Base-by-base conservation (phyloP, 106 monocot species). In the Dendrobium catenatum region DNA sequence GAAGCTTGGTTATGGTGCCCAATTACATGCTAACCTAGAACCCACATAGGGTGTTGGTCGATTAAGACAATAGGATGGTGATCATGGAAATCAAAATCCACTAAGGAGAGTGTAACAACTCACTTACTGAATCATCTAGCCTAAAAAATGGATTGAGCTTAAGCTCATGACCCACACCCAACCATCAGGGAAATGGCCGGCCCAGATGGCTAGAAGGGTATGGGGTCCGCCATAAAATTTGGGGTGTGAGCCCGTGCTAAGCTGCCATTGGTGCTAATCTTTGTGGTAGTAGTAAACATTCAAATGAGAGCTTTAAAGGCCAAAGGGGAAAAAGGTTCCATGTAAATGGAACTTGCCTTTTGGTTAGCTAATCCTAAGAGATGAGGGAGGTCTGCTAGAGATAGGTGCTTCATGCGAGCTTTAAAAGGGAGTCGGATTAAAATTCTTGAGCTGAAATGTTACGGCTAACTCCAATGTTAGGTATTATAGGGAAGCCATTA, bases 221-320 rank as follows among this genome's bases (percentile, higher is more conserved):
- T 17, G 19, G 56, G 27, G 27, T 27, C 27, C 27, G 27, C 61
- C 16, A 26, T 41, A 40, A 84, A 87, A 78, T 81, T 59, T 41
- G 22, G 81, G 76, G 47, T 2, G 51, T 31, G 82, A 61, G 56
- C 43, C 41, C 42, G 44, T 61, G 76, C 24, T 58, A 66, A 82
- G 79, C 81, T 44, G 73, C 81, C 77, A 42, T 79, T 64, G 42
- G 78, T 87, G 83, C 78, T 41, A 81, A 84, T 87, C 56, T 87
- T 78, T 84, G 76, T 76, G 76, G 81, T 84, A 79, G 81, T 84
- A 81, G 84, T 79, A 78, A 85, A 81, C 78, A 81, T 85, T 85
- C 85, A 85, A 85, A 73, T 85, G 85, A 85, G 81, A 81, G 44
- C 19, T n/a, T 76, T 76, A 43, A 76, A 76, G 48, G 3, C 22